Evolutionary conservation across 2,329 filamentous ascomycete species (phyloP), one percentile per base, ranked within the genome.

Genomic region (Coleophoma crateriformis): DNA sequence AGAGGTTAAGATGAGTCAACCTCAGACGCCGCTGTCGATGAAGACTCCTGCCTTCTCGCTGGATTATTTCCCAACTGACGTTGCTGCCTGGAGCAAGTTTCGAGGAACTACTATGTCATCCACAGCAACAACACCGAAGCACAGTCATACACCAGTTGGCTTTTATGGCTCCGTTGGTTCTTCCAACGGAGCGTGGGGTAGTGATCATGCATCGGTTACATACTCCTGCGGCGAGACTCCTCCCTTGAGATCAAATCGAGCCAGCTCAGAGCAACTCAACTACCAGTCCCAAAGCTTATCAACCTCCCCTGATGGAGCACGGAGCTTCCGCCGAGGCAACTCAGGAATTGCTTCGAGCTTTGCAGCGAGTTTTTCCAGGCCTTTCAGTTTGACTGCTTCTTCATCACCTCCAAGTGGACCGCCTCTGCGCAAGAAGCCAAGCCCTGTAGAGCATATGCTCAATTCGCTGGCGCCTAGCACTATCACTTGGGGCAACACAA

Each of bases 31-130:
- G 7, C 68, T 86, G 13, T 76, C 81, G 3, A 75, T 84, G 70
- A 85, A 85, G 62, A 81, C 80, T 0, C 81, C 83, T 0, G 79
- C 81, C 0, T 86, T 85, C 58, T 85, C 82, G 0, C 67, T 86
- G 2, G 81, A 85, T 51, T 86, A 86, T 58, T 84, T 84, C 53
- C 81, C 82, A 1, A 78, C 75, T 1, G 76, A 83, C 52, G 74
- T 72, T 2, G 72, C 74, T 1, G 67, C 76, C 12, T 82, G 78
- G 79, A 73, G 71, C 33, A 62, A 72, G 20, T 73, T 76, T 54
- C 70, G 71, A 46, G 74, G 71, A 50, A 81, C 76, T 49, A 74
- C 77, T 38, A 72, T 70, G 13, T 76, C 75, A 53, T 84, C 81
- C 2, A 75, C 66, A 12, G 68, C 76, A 15, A 79, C 78, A 3